Evolutionary conservation across 306 rosid genomes (phyloP).

Genomic region (Boehmeria nivea): DNA sequence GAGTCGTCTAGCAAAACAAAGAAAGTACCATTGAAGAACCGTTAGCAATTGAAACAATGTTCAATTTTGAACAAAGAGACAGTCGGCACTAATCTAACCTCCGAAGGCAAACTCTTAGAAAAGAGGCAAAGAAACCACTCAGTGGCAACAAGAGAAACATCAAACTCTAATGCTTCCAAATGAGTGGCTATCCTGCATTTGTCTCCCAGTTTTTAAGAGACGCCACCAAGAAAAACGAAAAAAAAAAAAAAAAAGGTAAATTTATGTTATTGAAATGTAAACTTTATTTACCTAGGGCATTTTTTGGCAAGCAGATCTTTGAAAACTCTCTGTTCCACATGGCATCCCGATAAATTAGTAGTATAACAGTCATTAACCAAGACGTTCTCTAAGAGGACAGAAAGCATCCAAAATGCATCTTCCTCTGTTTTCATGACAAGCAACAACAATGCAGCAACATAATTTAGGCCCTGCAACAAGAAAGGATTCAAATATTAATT

Average conservation of each 20-base stretch:
- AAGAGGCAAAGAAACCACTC: slow-evolving; percentile 98
- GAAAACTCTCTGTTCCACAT: slow-evolving; percentile 97
- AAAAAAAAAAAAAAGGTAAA: not conserved
- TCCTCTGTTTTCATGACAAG: slow-evolving; percentile 98
- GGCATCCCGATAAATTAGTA: slow-evolving; percentile 91
- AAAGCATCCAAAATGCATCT: slow-evolving; percentile 99
- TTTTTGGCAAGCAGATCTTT: slow-evolving; percentile 72
- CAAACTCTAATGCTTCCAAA: slow-evolving; percentile 85
- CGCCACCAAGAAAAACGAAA: slow-evolving; percentile 13
- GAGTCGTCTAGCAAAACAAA: slow-evolving; percentile 52
- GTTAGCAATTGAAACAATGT: slow-evolving; percentile 16
- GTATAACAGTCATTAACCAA: slow-evolving; percentile 93
- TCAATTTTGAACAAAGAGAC: not conserved
- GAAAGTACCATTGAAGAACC: slow-evolving; percentile 17
- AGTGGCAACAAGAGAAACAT: slow-evolving; percentile 94
- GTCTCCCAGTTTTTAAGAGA: slow-evolving; percentile 26
- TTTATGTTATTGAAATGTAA: not conserved
- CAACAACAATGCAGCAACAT: slow-evolving; percentile 88
- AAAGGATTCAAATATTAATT: slow-evolving; percentile 13
- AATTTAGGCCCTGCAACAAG: slow-evolving; percentile 82
- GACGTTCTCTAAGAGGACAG: slow-evolving; percentile 90
- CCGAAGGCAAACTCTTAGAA: slow-evolving; percentile 91
- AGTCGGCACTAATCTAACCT: slow-evolving; percentile 43
- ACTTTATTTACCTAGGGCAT: slow-evolving; percentile 70
- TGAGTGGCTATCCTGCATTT: slow-evolving; percentile 78